Evolutionary conservation across 306 rosid genomes (phyloP), one percentile per base, ranked within the genome.

Genomic region (Ormosia emarginata): DNA sequence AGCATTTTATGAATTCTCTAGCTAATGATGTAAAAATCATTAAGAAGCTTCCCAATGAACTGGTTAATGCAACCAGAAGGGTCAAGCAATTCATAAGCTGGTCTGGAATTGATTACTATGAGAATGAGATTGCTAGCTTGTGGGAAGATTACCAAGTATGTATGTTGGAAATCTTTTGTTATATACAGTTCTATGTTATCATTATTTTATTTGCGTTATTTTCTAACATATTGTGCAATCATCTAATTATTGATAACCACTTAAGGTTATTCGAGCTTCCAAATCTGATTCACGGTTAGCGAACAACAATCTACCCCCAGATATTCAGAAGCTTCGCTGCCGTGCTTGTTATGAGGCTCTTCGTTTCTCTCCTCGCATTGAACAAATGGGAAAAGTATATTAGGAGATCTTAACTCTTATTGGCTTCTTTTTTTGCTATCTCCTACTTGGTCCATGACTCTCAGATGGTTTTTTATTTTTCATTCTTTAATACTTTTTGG

Each of bases 221-320:
- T 12, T 80, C 34, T 56, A 43, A 75, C 50, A 63, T 44, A 29
- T 62, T 78, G 71, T 72, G 77, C 47, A 77, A 67, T 41, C 69
- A 34, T 86, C 76, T 64, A 52, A 49, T 66, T 44, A 46, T 41
- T 58, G 24, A 68, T 74, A 15, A 32, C 70, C n/a, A 75, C 44
- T 59, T 34, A 74, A 95, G 99, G 90, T 95, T 81, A 95, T 95
- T 72, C 93, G 94, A 81, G 98, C 99, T 83, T 92, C 96, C 53
- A 95, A 95, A 64, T 95, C 98, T 44, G 98, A 95, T 90, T 90
- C 98, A 75, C 97, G 99, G 79, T 81, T 95, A 52, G 97, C 96
- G 39, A 95, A 95, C 83, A 95, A 93, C 89, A 85, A 89, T 77
- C 86, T 93, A 49, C 98, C 98, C 67, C 84, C 90, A 74, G 97